Conservation (phyloP, 495 filamentous ascomycete species). For the Annulohypoxylon maeteangense region DNA sequence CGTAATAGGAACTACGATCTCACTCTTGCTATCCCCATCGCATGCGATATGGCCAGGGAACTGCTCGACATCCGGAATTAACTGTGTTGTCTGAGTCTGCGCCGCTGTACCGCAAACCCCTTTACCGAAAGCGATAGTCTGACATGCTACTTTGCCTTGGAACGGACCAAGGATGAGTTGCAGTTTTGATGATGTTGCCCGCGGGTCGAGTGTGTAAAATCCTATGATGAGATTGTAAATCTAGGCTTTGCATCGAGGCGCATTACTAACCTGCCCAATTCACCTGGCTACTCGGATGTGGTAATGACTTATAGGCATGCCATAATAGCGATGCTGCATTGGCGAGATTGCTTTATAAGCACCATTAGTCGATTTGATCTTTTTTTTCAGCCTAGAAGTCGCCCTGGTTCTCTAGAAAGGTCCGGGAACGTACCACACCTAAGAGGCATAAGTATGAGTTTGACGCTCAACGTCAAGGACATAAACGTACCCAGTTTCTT, state of each 20-base stretch:
- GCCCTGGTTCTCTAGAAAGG: background rate
- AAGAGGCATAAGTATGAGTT: slow-evolving; percentile 13
- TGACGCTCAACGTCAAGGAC: background rate
- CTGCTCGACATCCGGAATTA: slow-evolving; percentile 77
- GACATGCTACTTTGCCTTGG: slow-evolving; percentile 88
- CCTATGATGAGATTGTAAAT: slow-evolving; percentile 48
- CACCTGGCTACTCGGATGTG: slow-evolving; percentile 73
- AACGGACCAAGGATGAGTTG: slow-evolving; percentile 86
- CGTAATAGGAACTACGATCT: slow-evolving; percentile 90
- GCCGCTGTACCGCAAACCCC: slow-evolving; percentile 90
- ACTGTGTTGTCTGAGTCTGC: slow-evolving; percentile 66
- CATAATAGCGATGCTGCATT: slow-evolving; percentile 87
- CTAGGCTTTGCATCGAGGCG: background rate
- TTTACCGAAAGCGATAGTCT: slow-evolving; percentile 79
- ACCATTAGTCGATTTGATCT: slow-evolving; percentile 12
- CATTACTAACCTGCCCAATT: slow-evolving; percentile 81
- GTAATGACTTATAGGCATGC: slow-evolving; percentile 84
- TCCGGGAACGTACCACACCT: slow-evolving; percentile 45
- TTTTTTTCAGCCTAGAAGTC: background rate
- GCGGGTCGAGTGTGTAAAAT: slow-evolving; percentile 84
- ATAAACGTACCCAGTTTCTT: slow-evolving; percentile 80
- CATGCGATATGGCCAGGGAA: slow-evolving; percentile 95
- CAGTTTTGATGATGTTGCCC: slow-evolving; percentile 53
- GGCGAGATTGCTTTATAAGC: slow-evolving; percentile 74
- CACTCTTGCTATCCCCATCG: slow-evolving; percentile 81